Evolutionary conservation across 352 stramenopile genomes (phyloP).

Genomic region (Pythium phragmitis): DNA sequence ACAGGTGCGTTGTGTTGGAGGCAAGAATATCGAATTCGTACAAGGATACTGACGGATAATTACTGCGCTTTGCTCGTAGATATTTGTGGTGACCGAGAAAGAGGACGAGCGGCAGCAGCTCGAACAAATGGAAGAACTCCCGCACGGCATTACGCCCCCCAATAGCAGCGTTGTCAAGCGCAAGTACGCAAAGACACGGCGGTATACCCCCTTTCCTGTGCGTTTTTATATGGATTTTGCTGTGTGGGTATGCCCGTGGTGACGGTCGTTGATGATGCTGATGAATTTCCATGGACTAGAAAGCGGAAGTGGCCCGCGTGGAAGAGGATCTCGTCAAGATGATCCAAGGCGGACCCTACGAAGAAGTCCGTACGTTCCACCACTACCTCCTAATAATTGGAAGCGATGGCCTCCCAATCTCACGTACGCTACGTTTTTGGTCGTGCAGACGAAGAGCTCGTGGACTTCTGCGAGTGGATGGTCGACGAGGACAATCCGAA

Average conservation of each 20-base stretch:
- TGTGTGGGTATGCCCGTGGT: neutral
- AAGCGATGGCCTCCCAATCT: no score
- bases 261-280: neutral
- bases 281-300: slow-evolving; percentile 32
- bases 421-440: neutral
- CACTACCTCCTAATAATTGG: neutral
- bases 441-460: slow-evolving; percentile 68
- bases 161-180: slow-evolving; percentile 88
- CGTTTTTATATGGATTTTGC: slow-evolving; percentile 15
- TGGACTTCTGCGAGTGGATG: slow-evolving; percentile 89
- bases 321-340: slow-evolving; percentile 86
- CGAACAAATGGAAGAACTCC: slow-evolving; percentile 64
- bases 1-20: slow-evolving; percentile 38
- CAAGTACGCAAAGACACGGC: slow-evolving; percentile 86
- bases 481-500: slow-evolving; percentile 69
- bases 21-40: neutral
- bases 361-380: slow-evolving; percentile 63
- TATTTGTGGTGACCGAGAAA: slow-evolving; percentile 82
- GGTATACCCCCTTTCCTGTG: slow-evolving; percentile 80
- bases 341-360: slow-evolving; percentile 63
- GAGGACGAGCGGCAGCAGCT: slow-evolving; percentile 66
- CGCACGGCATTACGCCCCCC: slow-evolving; percentile 73
- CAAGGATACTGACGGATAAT: neutral
- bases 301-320: slow-evolving; percentile 77
- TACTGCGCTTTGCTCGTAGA: slow-evolving; percentile 32